Evolutionary conservation across 345 rosid genomes (phyloP), one percentile per base, ranked within the genome.

Genomic region (Salix caprea): DNA sequence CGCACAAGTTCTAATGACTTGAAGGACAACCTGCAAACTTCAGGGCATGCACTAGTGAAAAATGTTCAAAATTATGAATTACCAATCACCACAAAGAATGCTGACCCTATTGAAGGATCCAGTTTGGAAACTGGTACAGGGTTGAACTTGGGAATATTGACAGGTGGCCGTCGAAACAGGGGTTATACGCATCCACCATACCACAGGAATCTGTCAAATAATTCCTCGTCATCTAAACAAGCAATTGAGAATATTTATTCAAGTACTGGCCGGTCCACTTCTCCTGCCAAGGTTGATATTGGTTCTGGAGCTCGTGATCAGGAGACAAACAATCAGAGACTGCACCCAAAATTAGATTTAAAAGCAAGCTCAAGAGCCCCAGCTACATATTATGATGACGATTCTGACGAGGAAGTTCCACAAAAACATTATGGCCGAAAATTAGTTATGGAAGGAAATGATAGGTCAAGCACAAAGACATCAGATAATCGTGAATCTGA

Each of bases 161-260:
- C 88, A 0, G 90, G 91, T 56, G 96, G 87, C 70, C 75, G 83
- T 62, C 71, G 84, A 56, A 90, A 90, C 74, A 92, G 78, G 81
- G 85, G 86, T 30, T 76, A 68, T 66, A 84, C 70, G 78, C 88
- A 5, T 81, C 93, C 88, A 21, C 85, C 88, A 13, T 89, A 83
- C 81, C 83, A 21, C 34, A 77, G 68, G 79, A 84, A 85, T 70
- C 75, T 80, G 1, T 69, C 82, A 68, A 74, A 70, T 65, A 80
- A 80, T 54, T 65, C 79, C 30, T 64, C 82, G 44, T 70, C 44
- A 39, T 76, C 87, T 21, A 81, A 74, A 69, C 79, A 81, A 76
- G 84, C 82, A 56, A 75, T 80, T 5, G 87, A 83, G 75, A 78
- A 78, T 73, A 62, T 77, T 15, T 74, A 75, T 52, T 52, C 67